Percentiles rank a stretch among this genome's conserved stretches.
Evolutionary conservation across 208 protist genomes (phyloP).

Genomic region (Wallacemonas rigidus): DNA sequence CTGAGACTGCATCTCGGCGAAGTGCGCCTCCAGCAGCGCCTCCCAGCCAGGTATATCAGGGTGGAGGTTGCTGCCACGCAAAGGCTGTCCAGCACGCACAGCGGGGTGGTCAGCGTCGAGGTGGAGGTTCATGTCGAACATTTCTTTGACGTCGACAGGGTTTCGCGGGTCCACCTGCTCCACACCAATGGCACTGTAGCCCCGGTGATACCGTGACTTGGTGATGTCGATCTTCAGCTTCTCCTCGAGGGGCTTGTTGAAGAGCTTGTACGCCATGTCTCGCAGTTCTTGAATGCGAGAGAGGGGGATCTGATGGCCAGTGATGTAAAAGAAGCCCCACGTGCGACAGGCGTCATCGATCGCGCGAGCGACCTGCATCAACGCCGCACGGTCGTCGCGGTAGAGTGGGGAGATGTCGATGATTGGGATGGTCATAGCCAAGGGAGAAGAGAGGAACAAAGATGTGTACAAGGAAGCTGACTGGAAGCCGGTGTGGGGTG

Average conservation of each 20-base stretch:
- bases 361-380: constrained; percentile 49
- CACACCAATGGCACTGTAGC: constrained; percentile 51
- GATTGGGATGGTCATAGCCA: constrained; percentile 45
- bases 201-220: constrained; percentile 58
- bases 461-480: not conserved
- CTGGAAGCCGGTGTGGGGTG: no score
- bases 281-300: constrained; percentile 43
- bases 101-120: constrained; percentile 54
- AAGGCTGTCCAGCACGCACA: constrained; percentile 56
- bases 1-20: constrained; percentile 53
- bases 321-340: constrained; percentile 88
- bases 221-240: constrained; percentile 72
- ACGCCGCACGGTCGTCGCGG: constrained; percentile 34
- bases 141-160: constrained; percentile 67
- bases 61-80: constrained; percentile 68
- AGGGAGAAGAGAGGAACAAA: not conserved
- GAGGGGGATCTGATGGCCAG: constrained; percentile 58
- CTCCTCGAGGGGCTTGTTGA: constrained; percentile 54
- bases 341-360: constrained; percentile 74
- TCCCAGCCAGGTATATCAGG: constrained; percentile 49
- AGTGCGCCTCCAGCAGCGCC: constrained; percentile 65
- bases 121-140: constrained; percentile 73
- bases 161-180: constrained; percentile 61
- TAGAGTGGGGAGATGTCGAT: constrained; percentile 73
- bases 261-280: constrained; percentile 53